Conservation (phyloP, 2,329 filamentous ascomycete species). For the Stagonosporopsis cucurbitacearum region DNA sequence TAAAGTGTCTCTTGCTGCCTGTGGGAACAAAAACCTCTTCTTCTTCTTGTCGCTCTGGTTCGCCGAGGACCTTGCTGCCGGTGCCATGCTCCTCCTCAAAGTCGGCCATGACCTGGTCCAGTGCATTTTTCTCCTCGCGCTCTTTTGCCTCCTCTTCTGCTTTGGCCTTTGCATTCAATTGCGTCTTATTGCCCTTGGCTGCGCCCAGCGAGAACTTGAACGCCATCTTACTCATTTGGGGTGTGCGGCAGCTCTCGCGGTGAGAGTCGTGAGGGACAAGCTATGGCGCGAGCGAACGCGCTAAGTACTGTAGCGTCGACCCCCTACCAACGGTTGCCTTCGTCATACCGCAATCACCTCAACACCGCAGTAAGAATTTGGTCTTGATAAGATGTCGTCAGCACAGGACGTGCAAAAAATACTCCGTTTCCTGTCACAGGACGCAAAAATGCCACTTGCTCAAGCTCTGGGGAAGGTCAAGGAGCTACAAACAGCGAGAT, state of each 20-base stretch:
- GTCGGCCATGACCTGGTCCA: slow-evolving; percentile 42
- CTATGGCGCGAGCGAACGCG: slow-evolving; percentile 14
- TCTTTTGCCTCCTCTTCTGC: slow-evolving; percentile 42
- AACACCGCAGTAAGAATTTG: not conserved
- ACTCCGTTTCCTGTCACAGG: slow-evolving; percentile 64
- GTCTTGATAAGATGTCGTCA: slow-evolving; percentile 37
- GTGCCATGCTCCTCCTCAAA: slow-evolving; percentile 40
- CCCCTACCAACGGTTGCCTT: too few species aligned
- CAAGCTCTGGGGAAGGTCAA: slow-evolving; percentile 62
- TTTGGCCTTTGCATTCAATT: slow-evolving; percentile 35
- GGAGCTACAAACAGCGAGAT: slow-evolving; percentile 58
- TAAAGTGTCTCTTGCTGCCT: slow-evolving; percentile 41
- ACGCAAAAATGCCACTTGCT: slow-evolving; percentile 63
- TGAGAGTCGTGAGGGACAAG: slow-evolving; percentile 16
- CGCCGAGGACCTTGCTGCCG: slow-evolving; percentile 34
- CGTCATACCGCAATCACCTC: not conserved
- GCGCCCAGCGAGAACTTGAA: slow-evolving; percentile 40
- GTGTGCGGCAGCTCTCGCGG: slow-evolving; percentile 12
- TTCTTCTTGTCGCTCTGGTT: slow-evolving; percentile 27
- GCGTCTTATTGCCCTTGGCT: slow-evolving; percentile 34
- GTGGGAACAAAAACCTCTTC: slow-evolving; percentile 38
- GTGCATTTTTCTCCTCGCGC: slow-evolving; percentile 40
- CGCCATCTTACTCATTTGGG: slow-evolving; percentile 28
- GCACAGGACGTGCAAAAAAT: slow-evolving; percentile 53
- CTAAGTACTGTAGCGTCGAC: too few species aligned